phyloP scores from a whole-genome alignment of 345 rosid genomes.

The Camelina sativa region DNA sequence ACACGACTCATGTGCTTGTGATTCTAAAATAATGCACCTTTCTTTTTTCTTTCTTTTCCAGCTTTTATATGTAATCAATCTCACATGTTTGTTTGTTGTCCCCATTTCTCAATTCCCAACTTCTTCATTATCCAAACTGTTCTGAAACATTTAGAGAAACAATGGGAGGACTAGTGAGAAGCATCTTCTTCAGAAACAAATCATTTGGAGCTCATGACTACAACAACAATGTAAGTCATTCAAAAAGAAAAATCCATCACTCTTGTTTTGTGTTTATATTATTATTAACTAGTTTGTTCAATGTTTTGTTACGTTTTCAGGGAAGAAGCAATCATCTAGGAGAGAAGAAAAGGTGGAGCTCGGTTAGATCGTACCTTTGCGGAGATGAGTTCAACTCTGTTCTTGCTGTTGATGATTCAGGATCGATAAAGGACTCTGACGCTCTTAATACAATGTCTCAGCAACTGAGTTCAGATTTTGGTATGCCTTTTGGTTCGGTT shows the following conservation, averaged over 20 bases:
- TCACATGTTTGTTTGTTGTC: slow-evolving; percentile 26
- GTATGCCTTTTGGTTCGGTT: slow-evolving; percentile 53
- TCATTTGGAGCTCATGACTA: slow-evolving; percentile 50
- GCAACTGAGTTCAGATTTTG: slow-evolving; percentile 20
- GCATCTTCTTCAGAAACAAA: slow-evolving; percentile 69
- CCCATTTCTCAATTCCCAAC: slow-evolving; percentile 40
- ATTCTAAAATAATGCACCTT: slow-evolving; percentile 35
- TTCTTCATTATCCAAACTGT: slow-evolving; percentile 7
- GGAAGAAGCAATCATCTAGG: slow-evolving; percentile 48
- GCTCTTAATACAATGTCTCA: slow-evolving; percentile 53
- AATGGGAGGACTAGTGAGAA: slow-evolving; percentile 80
- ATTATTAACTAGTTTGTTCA: background rate
- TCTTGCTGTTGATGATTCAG: slow-evolving; percentile 76
- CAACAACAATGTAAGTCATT: slow-evolving; percentile 49
- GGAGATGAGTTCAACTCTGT: slow-evolving; percentile 81
- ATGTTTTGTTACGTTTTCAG: slow-evolving; percentile 43
- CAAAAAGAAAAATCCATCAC: background rate
- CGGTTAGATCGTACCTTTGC: slow-evolving; percentile 74
- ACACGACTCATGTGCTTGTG: slow-evolving; percentile 39
- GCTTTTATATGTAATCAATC: slow-evolving; percentile 32
- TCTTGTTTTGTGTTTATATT: background rate
- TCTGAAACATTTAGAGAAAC: slow-evolving; percentile 16
- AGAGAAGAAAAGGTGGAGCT: slow-evolving; percentile 71
- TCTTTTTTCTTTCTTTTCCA: background rate
- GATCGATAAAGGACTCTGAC: slow-evolving; percentile 66